Evolutionary conservation across 257 asterid species (phyloP).

Genomic region (Solanum medicagineum): DNA sequence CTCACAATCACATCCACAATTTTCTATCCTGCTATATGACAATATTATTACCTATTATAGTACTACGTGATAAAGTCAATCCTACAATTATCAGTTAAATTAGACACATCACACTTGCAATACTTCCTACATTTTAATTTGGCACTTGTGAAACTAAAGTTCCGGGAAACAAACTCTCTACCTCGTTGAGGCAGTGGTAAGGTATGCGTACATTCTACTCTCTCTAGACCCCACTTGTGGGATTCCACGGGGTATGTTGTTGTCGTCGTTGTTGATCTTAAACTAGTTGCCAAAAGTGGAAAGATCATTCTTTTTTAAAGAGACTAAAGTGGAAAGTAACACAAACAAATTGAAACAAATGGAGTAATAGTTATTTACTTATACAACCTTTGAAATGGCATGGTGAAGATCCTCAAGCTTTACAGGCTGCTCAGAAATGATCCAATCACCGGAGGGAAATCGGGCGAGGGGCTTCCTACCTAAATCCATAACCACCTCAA

Average conservation of each 20-base stretch:
- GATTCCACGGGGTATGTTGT: too few relatives aligned
- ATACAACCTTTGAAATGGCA: slow-evolving; percentile 76
- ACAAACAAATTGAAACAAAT: neutral
- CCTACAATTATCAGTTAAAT: neutral
- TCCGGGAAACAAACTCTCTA: too few relatives aligned
- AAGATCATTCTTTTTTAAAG: neutral
- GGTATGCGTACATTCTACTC: too few relatives aligned
- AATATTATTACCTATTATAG: neutral
- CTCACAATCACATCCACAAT: neutral
- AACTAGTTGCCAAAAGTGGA: neutral
- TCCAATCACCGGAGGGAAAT: slow-evolving; percentile 88
- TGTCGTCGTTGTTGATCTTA: neutral
- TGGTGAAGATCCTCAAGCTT: slow-evolving; percentile 65
- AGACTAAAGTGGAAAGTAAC: too few relatives aligned
- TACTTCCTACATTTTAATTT: neutral
- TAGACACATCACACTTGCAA: neutral
- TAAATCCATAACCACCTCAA: slow-evolving; percentile 98
- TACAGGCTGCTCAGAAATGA: slow-evolving; percentile 64
- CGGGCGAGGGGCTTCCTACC: slow-evolving; percentile 94
- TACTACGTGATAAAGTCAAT: neutral
- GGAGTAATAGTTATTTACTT: neutral
- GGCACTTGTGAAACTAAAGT: neutral
- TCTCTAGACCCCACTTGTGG: too few relatives aligned
- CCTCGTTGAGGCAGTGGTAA: too few relatives aligned
- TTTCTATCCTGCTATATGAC: neutral